Evolutionary conservation across 2,329 filamentous ascomycete species (phyloP), one percentile per base, ranked within the genome.

Genomic region (Phaeoacremonium minimum): DNA sequence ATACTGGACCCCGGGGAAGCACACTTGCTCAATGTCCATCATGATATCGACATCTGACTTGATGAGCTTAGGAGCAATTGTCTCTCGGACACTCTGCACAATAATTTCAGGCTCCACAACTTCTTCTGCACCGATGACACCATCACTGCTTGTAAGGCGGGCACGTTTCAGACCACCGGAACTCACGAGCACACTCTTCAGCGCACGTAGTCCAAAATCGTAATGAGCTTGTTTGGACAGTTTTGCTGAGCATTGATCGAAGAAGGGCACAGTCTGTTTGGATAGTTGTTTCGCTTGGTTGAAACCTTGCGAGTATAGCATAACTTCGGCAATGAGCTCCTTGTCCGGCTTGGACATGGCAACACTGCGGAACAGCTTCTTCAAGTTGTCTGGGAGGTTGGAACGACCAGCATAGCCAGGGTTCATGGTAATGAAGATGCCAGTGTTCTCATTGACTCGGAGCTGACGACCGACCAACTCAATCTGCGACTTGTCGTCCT

Each of bases 391-490:
- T 3, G 93, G 93, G 54, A 99, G 68, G 64, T 98, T 98, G 33
- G 93, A 99, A 63, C 93, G 87, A 39, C 93, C 93, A 36, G 93
- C 93, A 64, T 99, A 99, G 35, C 93, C 93, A 60, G 93, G 93
- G 61, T 99, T 99, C 94, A 99, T 98, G 28, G 93, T 99, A 60
- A 99, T 98, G 70, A 99, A 99, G 58, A 99, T 93, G 50, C 93
- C 93, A 34, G 94, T 97, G 57, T 96, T 95, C 43, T 77, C 74
- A 53, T 95, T 94, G 48, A 99, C 93, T 45, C 75, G 80, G 32
- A 98, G 75, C 49, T 94, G 89, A 37, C 93, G 86, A 33, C 91
- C 91, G 36, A 97, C 86, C 15, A 99, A 73, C 59, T 98, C 93
- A 49, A 98, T 97, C 56, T 96, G 86, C 3, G 88, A 73, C 57